Conservation (phyloP, 2,329 filamentous ascomycete genomes). For the Trichophyton benhamiae region DNA sequence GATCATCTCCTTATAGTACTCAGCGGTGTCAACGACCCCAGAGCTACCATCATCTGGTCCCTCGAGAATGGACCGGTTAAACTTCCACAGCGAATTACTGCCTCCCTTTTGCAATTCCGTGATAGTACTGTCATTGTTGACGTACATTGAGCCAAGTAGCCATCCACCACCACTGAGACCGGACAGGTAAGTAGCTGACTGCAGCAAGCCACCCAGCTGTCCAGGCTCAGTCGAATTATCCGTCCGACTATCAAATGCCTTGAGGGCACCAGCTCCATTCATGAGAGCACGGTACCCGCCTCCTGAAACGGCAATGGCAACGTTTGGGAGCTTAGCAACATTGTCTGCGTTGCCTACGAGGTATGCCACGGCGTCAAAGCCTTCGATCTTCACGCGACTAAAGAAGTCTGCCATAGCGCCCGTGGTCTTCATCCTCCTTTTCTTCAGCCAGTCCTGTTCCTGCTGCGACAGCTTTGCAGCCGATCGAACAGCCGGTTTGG, state of each 20-base stretch:
- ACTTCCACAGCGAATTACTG: constrained; percentile 46
- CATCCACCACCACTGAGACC: constrained; percentile 74
- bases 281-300: constrained; percentile 80
- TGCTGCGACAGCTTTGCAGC: constrained; percentile 52
- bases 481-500: constrained; percentile 55
- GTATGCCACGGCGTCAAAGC: constrained; percentile 64
- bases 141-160: constrained; percentile 68
- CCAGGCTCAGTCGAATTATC: constrained; percentile 47
- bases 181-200: constrained; percentile 67
- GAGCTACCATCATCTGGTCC: constrained; percentile 42
- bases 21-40: constrained; percentile 42
- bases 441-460: constrained; percentile 62
- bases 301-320: constrained; percentile 67
- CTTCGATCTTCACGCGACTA: constrained; percentile 56
- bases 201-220: constrained; percentile 67
- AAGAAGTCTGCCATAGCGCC: constrained; percentile 65
- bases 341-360: constrained; percentile 50
- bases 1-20: constrained; percentile 52
- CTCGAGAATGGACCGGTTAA: constrained; percentile 49
- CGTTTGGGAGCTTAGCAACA: constrained; percentile 48
- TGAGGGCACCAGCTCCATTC: constrained; percentile 67
- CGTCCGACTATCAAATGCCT: constrained; percentile 67
- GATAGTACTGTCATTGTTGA: constrained; percentile 66
- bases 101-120: constrained; percentile 40
- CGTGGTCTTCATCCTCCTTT: constrained; percentile 60